A percentile compares a stretch with the other conserved stretches of the same genome.
Conservation (phyloP, 169 alveolate genomes). For the Plasmodium inui region DNA sequence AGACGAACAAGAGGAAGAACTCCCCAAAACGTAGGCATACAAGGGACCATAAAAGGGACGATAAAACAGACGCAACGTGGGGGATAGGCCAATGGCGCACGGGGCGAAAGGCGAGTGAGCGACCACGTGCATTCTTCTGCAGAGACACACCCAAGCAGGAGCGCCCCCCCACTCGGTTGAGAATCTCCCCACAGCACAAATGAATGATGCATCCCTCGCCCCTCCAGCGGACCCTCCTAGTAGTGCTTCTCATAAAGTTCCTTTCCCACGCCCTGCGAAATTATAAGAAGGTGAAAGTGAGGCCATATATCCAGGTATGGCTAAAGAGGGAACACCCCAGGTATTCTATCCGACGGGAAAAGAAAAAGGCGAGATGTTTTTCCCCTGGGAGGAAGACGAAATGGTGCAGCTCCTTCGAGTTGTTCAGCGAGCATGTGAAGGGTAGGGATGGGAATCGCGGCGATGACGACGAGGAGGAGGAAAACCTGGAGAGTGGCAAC, state of each 20-base stretch:
- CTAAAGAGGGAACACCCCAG: background rate
- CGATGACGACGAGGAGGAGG: background rate
- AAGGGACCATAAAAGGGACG: background rate
- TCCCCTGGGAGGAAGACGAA: background rate
- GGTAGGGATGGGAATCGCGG: background rate
- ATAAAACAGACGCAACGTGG: background rate
- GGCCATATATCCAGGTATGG: background rate
- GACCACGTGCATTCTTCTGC: background rate
- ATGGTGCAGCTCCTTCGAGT: background rate
- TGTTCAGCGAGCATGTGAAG: background rate
- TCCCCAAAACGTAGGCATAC: background rate
- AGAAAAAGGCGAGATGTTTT: background rate
- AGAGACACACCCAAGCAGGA: background rate
- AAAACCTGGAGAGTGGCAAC: background rate
- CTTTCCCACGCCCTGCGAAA: conserved; percentile 22
- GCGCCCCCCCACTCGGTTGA: background rate
- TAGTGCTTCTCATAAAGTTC: background rate
- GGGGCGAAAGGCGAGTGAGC: background rate
- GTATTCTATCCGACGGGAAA: background rate
- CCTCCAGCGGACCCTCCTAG: conserved; percentile 12
- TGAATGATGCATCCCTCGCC: conserved; percentile 23
- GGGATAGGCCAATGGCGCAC: background rate
- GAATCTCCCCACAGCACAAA: background rate
- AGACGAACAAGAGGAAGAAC: background rate
- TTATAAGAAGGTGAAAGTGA: conserved; percentile 27